These are phyloP conservation scores for Melampsora larici-populina DNA, from an alignment of 1,284 basidiomycete species.

Conservation along the genomic window DNA sequence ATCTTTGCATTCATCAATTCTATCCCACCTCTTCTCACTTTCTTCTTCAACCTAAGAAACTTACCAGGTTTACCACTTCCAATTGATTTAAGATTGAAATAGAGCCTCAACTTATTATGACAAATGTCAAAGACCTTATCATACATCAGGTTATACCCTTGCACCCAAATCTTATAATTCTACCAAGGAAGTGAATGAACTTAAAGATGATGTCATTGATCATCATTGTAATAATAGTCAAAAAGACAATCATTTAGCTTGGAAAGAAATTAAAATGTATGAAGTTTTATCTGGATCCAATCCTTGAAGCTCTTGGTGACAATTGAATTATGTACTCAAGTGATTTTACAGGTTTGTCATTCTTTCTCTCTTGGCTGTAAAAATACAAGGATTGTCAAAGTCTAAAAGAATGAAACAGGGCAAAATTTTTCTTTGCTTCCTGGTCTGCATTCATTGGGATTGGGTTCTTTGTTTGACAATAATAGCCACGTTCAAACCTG, in stretches of 20 bases:
- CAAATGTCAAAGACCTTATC: constrained; percentile 9
- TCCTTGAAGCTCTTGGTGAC: constrained; percentile 43
- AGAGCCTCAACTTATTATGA: constrained; percentile 10
- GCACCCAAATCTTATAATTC: not conserved
- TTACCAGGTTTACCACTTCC: constrained; percentile 26
- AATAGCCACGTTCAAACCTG: too few species aligned
- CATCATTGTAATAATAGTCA: too few species aligned
- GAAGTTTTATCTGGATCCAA: constrained; percentile 43
- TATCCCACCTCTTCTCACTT: too few species aligned
- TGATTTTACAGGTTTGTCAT: constrained; percentile 26
- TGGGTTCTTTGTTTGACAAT: not conserved
- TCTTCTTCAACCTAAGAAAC: constrained; percentile 37
- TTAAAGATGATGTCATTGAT: too few species aligned
- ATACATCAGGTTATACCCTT: not conserved
- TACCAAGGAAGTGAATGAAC: not conserved
- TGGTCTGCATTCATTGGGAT: too few species aligned
- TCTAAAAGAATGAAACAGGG: too few species aligned
- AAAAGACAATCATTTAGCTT: too few species aligned
- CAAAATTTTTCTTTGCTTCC: too few species aligned
- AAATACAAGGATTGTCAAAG: too few species aligned
- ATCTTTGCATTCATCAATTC: too few species aligned
- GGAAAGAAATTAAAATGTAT: constrained; percentile 41
- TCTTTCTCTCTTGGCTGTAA: not conserved
- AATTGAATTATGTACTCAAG: constrained; percentile 38
- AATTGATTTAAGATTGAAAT: constrained; percentile 11